phyloP scores from a whole-genome alignment of 1,139 yeast genomes.

The Wickerhamomyces sp. region DNA sequence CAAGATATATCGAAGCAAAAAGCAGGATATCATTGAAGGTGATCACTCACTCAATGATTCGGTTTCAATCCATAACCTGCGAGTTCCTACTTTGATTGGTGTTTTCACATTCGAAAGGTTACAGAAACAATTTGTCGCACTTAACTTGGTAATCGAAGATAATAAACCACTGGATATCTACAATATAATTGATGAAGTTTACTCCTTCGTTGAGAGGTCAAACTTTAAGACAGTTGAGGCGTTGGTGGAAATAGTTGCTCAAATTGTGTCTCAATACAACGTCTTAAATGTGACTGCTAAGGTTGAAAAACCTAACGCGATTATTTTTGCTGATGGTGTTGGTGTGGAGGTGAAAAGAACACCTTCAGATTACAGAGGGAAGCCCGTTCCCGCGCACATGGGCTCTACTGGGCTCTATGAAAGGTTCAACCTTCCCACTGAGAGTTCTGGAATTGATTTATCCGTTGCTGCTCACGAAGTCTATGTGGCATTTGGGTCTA shows the following conservation, averaged over 20 bases:
- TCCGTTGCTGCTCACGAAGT: slow-evolving; percentile 36
- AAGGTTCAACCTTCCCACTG: slow-evolving; percentile 25
- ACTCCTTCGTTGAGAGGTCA: slow-evolving; percentile 61
- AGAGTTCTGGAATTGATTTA: background rate
- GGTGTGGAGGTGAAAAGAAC: slow-evolving; percentile 70
- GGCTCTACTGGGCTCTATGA: background rate
- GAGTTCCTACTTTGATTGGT: slow-evolving; percentile 74
- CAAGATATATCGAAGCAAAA: slow-evolving; percentile 24
- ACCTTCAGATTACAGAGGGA: slow-evolving; percentile 28
- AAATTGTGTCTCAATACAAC: slow-evolving; percentile 43
- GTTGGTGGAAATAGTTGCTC: slow-evolving; percentile 69
- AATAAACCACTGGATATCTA: slow-evolving; percentile 25
- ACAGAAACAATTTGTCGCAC: slow-evolving; percentile 67
- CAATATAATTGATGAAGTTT: slow-evolving; percentile 39
- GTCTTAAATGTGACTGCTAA: slow-evolving; percentile 44
- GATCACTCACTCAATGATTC: slow-evolving; percentile 29
- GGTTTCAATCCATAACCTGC: slow-evolving; percentile 47
- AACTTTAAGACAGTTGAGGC: slow-evolving; percentile 93
- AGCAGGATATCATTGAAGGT: slow-evolving; percentile 12
- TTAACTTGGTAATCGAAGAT: slow-evolving; percentile 47
- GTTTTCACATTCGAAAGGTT: slow-evolving; percentile 86
- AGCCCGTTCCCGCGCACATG: slow-evolving; percentile 4
- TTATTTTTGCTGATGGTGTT: slow-evolving; percentile 82
- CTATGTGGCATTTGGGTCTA: slow-evolving; percentile 86
- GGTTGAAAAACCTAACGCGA: slow-evolving; percentile 85